Evolutionary conservation across 345 rosid species (phyloP).

Genomic region (Euphorbia tirucalli): DNA sequence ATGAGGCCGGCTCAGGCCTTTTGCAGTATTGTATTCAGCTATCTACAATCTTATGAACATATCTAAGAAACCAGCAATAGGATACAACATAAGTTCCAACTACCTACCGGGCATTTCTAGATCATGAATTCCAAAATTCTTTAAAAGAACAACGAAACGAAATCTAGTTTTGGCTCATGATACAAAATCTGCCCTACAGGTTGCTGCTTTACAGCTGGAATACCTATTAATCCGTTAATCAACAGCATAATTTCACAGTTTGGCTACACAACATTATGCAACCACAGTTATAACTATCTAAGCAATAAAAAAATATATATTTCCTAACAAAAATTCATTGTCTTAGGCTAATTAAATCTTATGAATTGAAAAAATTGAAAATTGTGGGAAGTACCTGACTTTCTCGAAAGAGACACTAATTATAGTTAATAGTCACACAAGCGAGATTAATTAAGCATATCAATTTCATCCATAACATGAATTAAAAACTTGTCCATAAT

Average conservation of each 20-base stretch:
- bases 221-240: neutral
- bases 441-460: no score
- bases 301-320: no score
- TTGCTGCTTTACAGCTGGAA: neutral
- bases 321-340: no score
- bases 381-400: constrained; percentile 15
- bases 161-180: neutral
- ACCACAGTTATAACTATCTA: neutral
- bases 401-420: no score
- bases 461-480: no score
- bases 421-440: no score
- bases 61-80: neutral
- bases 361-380: no score
- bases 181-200: neutral
- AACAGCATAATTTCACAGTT: neutral
- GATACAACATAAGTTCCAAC: neutral
- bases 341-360: neutral
- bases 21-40: no score
- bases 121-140: neutral
- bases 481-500: no score
- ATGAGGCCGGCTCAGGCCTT: neutral
- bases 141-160: neutral
- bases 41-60: neutral
- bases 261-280: neutral
- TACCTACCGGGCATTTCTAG: neutral